A percentile compares a stretch with the other conserved stretches of the same genome.
Conservation (phyloP, 202 grass and related monocot species). For the Zizania palustris region DNA sequence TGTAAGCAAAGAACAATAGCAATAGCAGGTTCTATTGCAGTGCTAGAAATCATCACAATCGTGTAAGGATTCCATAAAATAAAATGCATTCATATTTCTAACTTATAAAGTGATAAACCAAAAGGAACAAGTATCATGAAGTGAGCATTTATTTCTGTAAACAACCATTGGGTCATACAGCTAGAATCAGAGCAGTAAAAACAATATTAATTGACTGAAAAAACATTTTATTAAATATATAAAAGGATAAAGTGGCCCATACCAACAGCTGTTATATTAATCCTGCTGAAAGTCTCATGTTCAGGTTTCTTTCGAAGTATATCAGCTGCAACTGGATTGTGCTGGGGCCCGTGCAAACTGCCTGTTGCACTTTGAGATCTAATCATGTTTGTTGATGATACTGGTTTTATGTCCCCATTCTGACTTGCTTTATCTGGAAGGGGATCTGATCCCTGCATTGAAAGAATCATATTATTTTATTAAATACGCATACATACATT, state of each 20-base stretch:
- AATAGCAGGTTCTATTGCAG: background rate
- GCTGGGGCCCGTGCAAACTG: conserved; percentile 72
- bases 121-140: background rate
- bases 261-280: conserved; percentile 85
- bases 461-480: conserved; percentile 15
- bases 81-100: conserved; percentile 21
- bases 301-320: conserved; percentile 92
- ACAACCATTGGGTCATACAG: background rate
- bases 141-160: conserved; percentile 4
- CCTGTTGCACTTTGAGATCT: conserved; percentile 80
- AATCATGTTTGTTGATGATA: conserved; percentile 77
- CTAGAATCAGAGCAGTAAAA: background rate
- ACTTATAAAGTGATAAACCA: background rate
- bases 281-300: conserved; percentile 77
- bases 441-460: conserved; percentile 54
- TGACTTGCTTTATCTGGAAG: conserved; percentile 55
- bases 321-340: conserved; percentile 90
- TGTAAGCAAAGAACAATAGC: background rate
- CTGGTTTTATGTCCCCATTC: conserved; percentile 57
- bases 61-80: conserved; percentile 3
- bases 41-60: background rate
- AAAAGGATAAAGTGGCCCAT: conserved; percentile 25
- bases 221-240: background rate
- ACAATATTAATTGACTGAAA: background rate
- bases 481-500: conserved; percentile 21